Conservation (phyloP, 768 basidiomycete genomes). For the Pleurotus tuber-regium region DNA sequence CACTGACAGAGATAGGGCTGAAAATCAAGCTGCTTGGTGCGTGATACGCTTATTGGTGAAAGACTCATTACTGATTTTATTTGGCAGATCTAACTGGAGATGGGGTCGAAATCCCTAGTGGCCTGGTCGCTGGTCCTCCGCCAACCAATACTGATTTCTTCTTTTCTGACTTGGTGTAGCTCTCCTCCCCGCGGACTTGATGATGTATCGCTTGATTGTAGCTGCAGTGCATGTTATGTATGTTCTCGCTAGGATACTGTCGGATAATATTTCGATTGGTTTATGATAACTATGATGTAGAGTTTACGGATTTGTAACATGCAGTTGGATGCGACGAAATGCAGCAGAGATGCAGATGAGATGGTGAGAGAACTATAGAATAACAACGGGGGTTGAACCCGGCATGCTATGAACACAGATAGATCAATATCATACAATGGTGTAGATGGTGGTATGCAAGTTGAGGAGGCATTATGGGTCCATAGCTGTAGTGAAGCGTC, state of each 20-base stretch:
- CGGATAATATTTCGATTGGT: too few species aligned
- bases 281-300: too few species aligned
- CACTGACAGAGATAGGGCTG: slow-evolving; percentile 86
- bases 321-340: slow-evolving; percentile 28
- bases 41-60: slow-evolving; percentile 27
- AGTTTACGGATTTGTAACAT: too few species aligned
- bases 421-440: slow-evolving; percentile 27
- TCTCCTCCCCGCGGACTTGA: neutral
- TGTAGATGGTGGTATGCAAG: slow-evolving; percentile 14
- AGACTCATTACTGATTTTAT: too few species aligned
- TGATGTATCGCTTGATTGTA: neutral
- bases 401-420: slow-evolving; percentile 35
- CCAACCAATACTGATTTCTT: slow-evolving; percentile 82
- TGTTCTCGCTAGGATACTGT: neutral
- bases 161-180: slow-evolving; percentile 64
- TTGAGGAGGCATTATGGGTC: slow-evolving; percentile 2
- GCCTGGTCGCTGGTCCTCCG: slow-evolving; percentile 72
- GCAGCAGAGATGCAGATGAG: slow-evolving; percentile 14
- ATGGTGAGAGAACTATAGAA: too few species aligned
- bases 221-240: too few species aligned
- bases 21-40: slow-evolving; percentile 87
- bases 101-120: slow-evolving; percentile 84
- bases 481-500: slow-evolving; percentile 12
- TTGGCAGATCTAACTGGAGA: slow-evolving; percentile 80
- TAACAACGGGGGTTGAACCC: slow-evolving; percentile 89